These are phyloP conservation scores for Colletotrichum sp. DNA, from an alignment of 2,329 filamentous ascomycete species.

Conservation along the genomic window DNA sequence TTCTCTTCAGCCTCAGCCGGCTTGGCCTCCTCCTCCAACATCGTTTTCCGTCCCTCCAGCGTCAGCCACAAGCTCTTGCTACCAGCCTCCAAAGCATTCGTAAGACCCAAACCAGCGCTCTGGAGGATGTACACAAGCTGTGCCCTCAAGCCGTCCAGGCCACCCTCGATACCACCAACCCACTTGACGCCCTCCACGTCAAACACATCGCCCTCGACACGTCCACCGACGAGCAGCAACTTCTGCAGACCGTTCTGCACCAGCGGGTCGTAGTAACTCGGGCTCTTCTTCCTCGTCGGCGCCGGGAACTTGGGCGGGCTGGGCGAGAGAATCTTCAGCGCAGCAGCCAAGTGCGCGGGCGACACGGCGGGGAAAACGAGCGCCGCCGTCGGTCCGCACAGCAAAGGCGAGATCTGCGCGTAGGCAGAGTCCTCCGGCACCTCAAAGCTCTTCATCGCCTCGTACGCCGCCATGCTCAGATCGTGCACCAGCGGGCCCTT, in stretches of 20 bases:
- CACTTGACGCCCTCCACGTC: slow-evolving; percentile 72
- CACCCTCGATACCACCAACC: slow-evolving; percentile 79
- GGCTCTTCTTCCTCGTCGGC: slow-evolving; percentile 76
- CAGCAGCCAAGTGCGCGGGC: slow-evolving; percentile 82
- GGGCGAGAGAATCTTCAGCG: slow-evolving; percentile 79
- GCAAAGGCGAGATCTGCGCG: slow-evolving; percentile 72
- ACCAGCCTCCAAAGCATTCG: slow-evolving; percentile 79
- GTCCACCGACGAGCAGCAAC: slow-evolving; percentile 82
- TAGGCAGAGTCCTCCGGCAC: slow-evolving; percentile 47
- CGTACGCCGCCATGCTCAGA: slow-evolving; percentile 58
- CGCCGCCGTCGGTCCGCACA: slow-evolving; percentile 81
- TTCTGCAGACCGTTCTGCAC: slow-evolving; percentile 88
- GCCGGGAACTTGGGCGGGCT: slow-evolving; percentile 76
- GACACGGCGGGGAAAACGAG: slow-evolving; percentile 84
- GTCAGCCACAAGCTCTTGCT: slow-evolving; percentile 86
- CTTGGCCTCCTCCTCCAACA: slow-evolving; percentile 65
- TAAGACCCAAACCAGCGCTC: slow-evolving; percentile 77
- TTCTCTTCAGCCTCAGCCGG: slow-evolving; percentile 23
- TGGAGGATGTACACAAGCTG: slow-evolving; percentile 85
- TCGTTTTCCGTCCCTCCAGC: slow-evolving; percentile 79
- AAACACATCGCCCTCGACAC: slow-evolving; percentile 85
- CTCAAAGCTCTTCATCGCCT: slow-evolving; percentile 45
- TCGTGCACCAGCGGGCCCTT: slow-evolving; percentile 50
- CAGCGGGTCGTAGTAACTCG: slow-evolving; percentile 78
- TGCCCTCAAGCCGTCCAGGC: slow-evolving; percentile 78